A percentile compares a stretch with the other conserved stretches of the same genome.
Evolutionary conservation across 192 early-diverging fungal genomes (phyloP).

Genomic region (Kickxella alabastrina): DNA sequence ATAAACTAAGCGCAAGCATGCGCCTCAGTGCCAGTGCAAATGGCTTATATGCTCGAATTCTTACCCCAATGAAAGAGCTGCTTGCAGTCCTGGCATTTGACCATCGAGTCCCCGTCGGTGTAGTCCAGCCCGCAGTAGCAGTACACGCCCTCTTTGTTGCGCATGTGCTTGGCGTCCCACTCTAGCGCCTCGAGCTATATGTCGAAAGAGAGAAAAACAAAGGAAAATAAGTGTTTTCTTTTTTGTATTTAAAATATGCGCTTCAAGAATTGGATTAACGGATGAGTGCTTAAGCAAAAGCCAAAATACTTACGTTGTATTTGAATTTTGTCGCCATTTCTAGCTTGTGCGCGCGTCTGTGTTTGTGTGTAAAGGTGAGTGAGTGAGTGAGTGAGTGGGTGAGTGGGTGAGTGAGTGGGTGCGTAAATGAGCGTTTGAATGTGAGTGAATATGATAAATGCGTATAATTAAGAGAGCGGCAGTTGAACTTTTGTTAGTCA

Average conservation of each 20-base stretch:
- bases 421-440: no score
- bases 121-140: conserved; percentile 78
- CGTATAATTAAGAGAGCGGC: neutral
- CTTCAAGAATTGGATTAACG: no score
- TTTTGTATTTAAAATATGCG: no score
- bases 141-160: conserved; percentile 65
- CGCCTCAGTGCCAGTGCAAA: no score
- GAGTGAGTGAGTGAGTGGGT: no score
- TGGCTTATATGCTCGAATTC: neutral
- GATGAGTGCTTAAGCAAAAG: no score
- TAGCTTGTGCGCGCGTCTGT: neutral
- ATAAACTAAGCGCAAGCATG: no score
- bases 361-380: no score
- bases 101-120: conserved; percentile 58
- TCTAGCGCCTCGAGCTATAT: conserved; percentile 42
- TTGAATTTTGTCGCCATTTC: conserved; percentile 42
- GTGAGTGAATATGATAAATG: no score
- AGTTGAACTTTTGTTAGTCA: neutral
- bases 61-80: conserved; percentile 76
- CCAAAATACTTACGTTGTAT: conserved; percentile 31
- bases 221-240: no score
- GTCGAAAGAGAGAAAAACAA: neutral
- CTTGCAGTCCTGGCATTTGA: conserved; percentile 61
- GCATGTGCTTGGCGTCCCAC: conserved; percentile 54
- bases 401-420: no score